These are phyloP conservation scores for Linum trigynum DNA, from an alignment of 345 rosid species.

Conservation along the genomic window DNA sequence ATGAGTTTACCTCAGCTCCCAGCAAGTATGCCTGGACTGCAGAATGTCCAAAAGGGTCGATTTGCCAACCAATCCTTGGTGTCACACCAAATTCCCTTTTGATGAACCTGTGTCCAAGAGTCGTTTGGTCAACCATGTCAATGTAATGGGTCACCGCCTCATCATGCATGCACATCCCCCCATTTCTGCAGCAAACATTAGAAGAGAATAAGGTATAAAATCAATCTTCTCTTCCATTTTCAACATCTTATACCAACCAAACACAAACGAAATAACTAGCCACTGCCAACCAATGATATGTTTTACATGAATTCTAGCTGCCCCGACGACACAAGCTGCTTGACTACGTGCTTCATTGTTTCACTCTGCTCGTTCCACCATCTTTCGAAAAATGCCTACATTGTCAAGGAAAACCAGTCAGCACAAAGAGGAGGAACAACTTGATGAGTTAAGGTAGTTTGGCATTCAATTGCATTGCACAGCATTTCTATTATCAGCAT, in stretches of 20 bases:
- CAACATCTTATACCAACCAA: background rate
- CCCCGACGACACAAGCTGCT: constrained; percentile 32
- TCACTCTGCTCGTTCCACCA: constrained; percentile 52
- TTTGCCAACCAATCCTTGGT: constrained; percentile 99
- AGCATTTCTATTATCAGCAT: too few relatives aligned
- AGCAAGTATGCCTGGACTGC: constrained; percentile 90
- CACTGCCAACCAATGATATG: too few relatives aligned
- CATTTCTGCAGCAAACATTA: constrained; percentile 47
- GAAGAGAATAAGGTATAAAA: constrained; percentile 1
- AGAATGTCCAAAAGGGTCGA: constrained; percentile 94
- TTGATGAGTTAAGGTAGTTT: background rate
- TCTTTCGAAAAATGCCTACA: constrained; percentile 50
- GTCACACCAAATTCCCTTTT: constrained; percentile 65
- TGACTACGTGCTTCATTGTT: constrained; percentile 24
- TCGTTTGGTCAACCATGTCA: constrained; percentile 93
- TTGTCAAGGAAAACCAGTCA: background rate
- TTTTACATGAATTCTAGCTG: constrained; percentile 46
- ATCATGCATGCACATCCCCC: constrained; percentile 93
- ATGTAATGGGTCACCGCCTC: constrained; percentile 88
- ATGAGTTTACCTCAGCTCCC: constrained; percentile 68
- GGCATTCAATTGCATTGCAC: too few relatives aligned
- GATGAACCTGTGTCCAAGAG: constrained; percentile 74
- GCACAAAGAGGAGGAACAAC: background rate
- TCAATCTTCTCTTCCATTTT: background rate
- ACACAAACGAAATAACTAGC: background rate